Evolutionary conservation across 306 rosid genomes (phyloP), one percentile per base, ranked within the genome.

Genomic region (Cyamopsis tetragonoloba): DNA sequence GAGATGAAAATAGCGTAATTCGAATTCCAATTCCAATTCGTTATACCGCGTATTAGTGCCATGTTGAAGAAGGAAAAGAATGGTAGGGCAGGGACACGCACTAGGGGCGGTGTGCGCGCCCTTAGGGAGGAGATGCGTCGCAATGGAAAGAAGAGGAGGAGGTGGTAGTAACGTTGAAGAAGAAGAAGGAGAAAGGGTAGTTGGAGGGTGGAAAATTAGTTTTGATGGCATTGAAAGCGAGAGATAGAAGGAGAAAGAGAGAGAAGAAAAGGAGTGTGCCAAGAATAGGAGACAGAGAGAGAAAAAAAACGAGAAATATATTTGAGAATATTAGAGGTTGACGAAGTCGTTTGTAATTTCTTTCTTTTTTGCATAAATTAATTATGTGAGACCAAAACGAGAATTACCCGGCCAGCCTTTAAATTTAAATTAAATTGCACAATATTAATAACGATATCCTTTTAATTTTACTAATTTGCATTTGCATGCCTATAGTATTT

Each of bases 71-170:
- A 44, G 63, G 56, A 48, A 42, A 35, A n/a, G n/a, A n/a, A n/a
- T n/a, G n/a, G n/a, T n/a, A n/a, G n/a, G 35, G 46, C 20, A 14
- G 37, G 63, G 41, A 74, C 85, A 65, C 86, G 79, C 88, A 28
- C 77, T 43, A 30, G 57, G 80, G 84, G 82, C 82, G 77, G 86
- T 81, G 81, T 61, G 86, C 22, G 76, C 82, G 83, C 88, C 91
- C 91, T 71, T 62, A 15, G n/a, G 66, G 65, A 53, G 75, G 78
- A 76, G 34, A 34, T 46, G 80, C 62, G 44, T 49, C 60, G 11
- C 76, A 57, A 74, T 57, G 63, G 56, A 6, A 47, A 24, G 32
- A 10, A 34, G 2, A 32, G 35, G 34, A 59, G 69, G 58, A 42
- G 70, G 34, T 51, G 48, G 8, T 60, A 35, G 13, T 47, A 67